phyloP scores from a whole-genome alignment of 371 early-diverging fungal genomes.

The Circinella umbellata region DNA sequence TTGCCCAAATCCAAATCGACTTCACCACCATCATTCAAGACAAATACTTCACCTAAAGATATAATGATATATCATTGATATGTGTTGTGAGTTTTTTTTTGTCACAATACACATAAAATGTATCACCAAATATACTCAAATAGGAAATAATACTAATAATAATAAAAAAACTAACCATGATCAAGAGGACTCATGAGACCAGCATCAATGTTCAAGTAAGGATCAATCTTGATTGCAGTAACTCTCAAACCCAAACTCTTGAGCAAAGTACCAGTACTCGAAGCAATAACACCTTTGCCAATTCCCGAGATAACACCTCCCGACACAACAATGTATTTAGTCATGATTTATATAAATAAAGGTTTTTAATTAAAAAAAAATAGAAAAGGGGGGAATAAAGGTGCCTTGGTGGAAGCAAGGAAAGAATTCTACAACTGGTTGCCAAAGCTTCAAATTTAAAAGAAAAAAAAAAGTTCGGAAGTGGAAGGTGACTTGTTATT shows the following conservation, averaged over 20 bases:
- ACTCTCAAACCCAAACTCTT: constrained; percentile 95
- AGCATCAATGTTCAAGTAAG: constrained; percentile 99
- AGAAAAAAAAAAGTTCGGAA: constrained; percentile 14
- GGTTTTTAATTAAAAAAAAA: constrained; percentile 1
- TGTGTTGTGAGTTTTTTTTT: too few species aligned
- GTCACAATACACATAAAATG: too few species aligned
- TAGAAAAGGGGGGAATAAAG: constrained; percentile 12
- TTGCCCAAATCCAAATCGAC: constrained; percentile 99
- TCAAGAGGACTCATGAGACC: constrained; percentile 98
- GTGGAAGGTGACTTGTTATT: neutral
- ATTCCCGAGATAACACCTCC: constrained; percentile 99
- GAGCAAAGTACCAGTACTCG: constrained; percentile 95
- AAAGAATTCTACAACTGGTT: constrained; percentile 9
- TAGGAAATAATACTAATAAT: neutral
- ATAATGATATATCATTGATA: neutral
- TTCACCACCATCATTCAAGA: constrained; percentile 99
- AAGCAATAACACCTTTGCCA: constrained; percentile 99
- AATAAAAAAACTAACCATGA: constrained; percentile 75
- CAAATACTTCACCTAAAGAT: constrained; percentile 94
- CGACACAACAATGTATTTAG: constrained; percentile 97
- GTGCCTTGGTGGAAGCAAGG: constrained; percentile 14
- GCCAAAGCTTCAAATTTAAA: neutral
- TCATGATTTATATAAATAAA: constrained; percentile 33
- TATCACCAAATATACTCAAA: too few species aligned
- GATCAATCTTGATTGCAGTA: constrained; percentile 99